Base-by-base conservation (phyloP, 441 rosid genomes). In the Mallotus repandus region DNA sequence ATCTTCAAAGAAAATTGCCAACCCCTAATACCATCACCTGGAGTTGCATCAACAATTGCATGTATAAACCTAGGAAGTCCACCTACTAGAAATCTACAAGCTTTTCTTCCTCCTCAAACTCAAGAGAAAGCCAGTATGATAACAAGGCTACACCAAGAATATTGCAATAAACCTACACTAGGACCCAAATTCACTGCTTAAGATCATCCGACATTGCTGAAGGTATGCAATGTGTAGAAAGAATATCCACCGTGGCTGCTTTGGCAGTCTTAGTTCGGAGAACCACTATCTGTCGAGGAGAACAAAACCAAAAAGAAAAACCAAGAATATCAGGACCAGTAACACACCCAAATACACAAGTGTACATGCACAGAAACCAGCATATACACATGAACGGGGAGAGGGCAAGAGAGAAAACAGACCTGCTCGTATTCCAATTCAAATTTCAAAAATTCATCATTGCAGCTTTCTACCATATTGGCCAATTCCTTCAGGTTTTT, bases 161-260 rank as follows among this genome's bases (percentile, higher is more conserved):
- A 58, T 72, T 3, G 66, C 48, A 43, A 22, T 46, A 18, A 55
- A 61, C 63, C 81, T 46, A 76, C 19, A 57, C 52, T 63, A 63
- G 16, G 57, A 64, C 43, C 29, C 57, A 45, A 65, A 54, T 72
- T 83, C 81, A 88, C 32, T 77, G 68, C 85, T 88, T 91, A 72
- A 96, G 97, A 85, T 96, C 97, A 66, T 84, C 93, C 45, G 98
- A 96, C 91, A 91, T 86, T 11, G 98, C 90, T 21, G 96, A 87
- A 69, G 97, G 94, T 84, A 96, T 93, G 84, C 97, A 89, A 72
- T 96, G 99, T 41, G 93, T 93, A 18, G 86, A 76, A 43, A 96
- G 90, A 68, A 93, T 90, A 83, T 91, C 97, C 49, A 77, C 81
- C 15, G 99, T 93, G 19, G 96, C 90, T 46, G 85, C 94, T 80